Base-by-base conservation (phyloP, 2,329 filamentous ascomycete species). In the Aspergillus pseudonomiae region DNA sequence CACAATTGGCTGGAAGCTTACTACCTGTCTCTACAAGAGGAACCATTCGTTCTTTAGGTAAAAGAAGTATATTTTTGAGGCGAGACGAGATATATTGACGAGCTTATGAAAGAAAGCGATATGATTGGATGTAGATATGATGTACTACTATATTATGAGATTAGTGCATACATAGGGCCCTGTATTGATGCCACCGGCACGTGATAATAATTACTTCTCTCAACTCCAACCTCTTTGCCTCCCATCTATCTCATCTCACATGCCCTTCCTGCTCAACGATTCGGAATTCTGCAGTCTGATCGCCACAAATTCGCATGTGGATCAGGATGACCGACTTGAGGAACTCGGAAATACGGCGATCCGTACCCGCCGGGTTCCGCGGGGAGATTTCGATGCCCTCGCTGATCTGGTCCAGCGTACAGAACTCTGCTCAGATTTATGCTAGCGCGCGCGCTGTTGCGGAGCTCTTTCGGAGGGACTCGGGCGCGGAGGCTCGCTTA, bases 231-330 rank as follows among this genome's bases (percentile, higher is more conserved):
- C 34, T 41, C 21, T 30, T 12, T 26, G 11, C 12, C n/a, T 14
- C 9, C 19, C 4, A 5, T 52, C 16, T 9, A n/a, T 32, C 28
- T 32, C 28, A 32, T 21, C 48, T 32, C 48, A 52, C 46, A 52
- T 52, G 46, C 16, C 24, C 26, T 30, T 30, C 28, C 26, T 14
- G 30, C 7, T 39, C n/a, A 41, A 41, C 11, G 14, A 9, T 14
- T 39, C n/a, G 32, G 52, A 19, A 26, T 36, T 52, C 30, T 16
- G 9, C 28, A 34, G 21, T 34, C 30, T 54, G 21, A 16, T 21
- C 74, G 74, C 0, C 73, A 28, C 73, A 43, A 76, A 69, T 59
- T 69, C 69, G 1, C 69, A 71, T 57, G 74, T 77, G 46, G 77
- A 77, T 63, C 72, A 68, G 52, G 26, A 71, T 48, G 59, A 67